Percentiles rank a stretch among this genome's conserved stretches.
phyloP scores from a whole-genome alignment of 768 basidiomycete genomes.

The Rhizopogon sp. region DNA sequence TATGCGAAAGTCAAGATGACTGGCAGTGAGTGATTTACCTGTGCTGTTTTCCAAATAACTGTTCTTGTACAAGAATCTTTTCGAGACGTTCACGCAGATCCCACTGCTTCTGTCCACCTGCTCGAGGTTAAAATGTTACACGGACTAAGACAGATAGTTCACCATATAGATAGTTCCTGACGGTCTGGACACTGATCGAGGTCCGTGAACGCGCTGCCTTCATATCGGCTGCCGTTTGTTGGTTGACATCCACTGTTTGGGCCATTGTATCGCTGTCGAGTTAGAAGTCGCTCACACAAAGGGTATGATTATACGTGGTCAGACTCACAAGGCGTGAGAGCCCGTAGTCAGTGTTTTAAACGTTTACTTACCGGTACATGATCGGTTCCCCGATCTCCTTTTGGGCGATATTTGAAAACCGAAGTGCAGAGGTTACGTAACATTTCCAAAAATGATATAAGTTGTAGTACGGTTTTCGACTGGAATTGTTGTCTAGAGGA shows the following conservation, averaged over 20 bases:
- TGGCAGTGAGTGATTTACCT: slow-evolving; percentile 31
- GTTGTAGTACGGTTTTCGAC: neutral
- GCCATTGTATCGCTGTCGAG: neutral
- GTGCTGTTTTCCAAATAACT: slow-evolving; percentile 52
- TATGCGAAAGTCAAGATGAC: neutral
- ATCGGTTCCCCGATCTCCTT: no score
- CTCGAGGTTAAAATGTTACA: neutral
- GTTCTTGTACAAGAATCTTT: slow-evolving; percentile 45
- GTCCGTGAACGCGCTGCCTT: slow-evolving; percentile 38
- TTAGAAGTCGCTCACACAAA: neutral
- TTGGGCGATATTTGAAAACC: no score
- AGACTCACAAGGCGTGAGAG: neutral
- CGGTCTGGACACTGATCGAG: slow-evolving; percentile 35
- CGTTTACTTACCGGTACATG: no score
- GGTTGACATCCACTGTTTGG: slow-evolving; percentile 27
- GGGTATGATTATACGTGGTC: neutral
- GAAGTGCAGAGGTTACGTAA: neutral
- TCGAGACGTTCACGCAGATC: slow-evolving; percentile 40
- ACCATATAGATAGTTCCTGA: slow-evolving; percentile 51
- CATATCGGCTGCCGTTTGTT: slow-evolving; percentile 51
- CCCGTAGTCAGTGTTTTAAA: neutral
- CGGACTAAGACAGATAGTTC: slow-evolving; percentile 12
- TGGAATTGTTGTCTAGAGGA: slow-evolving; percentile 9
- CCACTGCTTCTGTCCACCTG: slow-evolving; percentile 51
- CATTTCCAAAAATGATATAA: slow-evolving; percentile 4